Conservation (phyloP, 345 rosid genomes). For the Orychophragmus violaceus region DNA sequence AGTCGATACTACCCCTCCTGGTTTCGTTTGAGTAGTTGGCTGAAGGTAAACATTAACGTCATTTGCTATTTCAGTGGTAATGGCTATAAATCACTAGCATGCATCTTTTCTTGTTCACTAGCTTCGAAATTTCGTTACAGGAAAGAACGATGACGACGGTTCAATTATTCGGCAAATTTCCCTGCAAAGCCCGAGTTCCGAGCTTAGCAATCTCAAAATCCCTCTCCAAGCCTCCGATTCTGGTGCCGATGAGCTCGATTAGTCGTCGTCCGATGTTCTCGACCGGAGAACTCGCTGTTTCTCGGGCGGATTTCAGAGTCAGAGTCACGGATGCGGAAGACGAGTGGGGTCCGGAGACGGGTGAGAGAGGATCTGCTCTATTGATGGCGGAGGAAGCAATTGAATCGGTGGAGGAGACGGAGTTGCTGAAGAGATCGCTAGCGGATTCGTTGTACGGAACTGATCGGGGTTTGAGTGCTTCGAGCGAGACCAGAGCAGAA, state of each 20-base stretch:
- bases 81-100: background rate
- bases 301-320: constrained; percentile 25
- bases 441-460: constrained; percentile 73
- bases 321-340: constrained; percentile 29
- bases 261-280: background rate
- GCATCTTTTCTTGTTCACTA: background rate
- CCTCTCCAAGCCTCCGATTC: constrained; percentile 4
- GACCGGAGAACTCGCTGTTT: constrained; percentile 4
- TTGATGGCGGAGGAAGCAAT: constrained; percentile 39
- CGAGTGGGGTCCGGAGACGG: constrained; percentile 28
- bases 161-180: constrained; percentile 36
- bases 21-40: background rate
- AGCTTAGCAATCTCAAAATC: constrained; percentile 3
- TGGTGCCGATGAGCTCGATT: constrained; percentile 6
- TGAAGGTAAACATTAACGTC: background rate
- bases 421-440: constrained; percentile 50
- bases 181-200: constrained; percentile 30
- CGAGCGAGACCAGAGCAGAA: constrained; percentile 85
- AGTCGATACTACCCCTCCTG: background rate
- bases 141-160: constrained; percentile 43
- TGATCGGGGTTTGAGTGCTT: constrained; percentile 64
- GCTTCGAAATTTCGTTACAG: background rate
- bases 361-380: constrained; percentile 20
- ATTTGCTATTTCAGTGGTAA: background rate
- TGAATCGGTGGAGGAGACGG: constrained; percentile 41